Percentiles rank a stretch among this genome's conserved stretches.
These are phyloP conservation scores for Isabelozyma gotoi DNA, from an alignment of 805 yeast genomes.

Conservation along the genomic window DNA sequence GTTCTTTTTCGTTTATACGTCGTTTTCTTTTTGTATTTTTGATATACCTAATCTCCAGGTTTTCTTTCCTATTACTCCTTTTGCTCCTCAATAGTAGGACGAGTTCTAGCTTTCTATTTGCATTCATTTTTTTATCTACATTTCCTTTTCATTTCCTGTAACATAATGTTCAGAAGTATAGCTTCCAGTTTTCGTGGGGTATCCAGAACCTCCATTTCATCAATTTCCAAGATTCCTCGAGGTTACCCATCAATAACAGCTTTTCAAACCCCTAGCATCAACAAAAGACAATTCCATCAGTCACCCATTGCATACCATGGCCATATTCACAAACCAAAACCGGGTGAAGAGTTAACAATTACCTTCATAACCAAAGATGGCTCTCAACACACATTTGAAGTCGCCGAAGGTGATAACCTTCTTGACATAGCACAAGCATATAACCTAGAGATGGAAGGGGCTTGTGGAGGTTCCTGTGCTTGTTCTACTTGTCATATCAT, in stretches of 20 bases:
- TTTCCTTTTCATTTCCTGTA: too few relatives aligned
- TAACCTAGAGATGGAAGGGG: conserved; percentile 94
- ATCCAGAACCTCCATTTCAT: not conserved
- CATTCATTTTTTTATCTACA: not conserved
- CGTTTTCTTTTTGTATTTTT: not conserved
- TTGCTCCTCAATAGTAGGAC: too few relatives aligned
- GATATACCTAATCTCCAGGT: not conserved
- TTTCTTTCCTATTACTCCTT: too few relatives aligned
- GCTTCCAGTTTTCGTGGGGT: not conserved
- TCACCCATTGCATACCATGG: conserved; percentile 55
- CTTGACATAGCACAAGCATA: conserved; percentile 94
- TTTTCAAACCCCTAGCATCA: not conserved
- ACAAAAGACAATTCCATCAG: conserved; percentile 19
- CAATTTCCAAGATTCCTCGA: not conserved
- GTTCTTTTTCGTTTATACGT: not conserved
- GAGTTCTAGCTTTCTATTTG: not conserved
- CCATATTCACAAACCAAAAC: conserved; percentile 84
- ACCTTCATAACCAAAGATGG: conserved; percentile 95
- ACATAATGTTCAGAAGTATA: not conserved
- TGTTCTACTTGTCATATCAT: conserved; percentile 97
- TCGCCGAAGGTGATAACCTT: conserved; percentile 86
- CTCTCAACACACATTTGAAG: conserved; percentile 75
- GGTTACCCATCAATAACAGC: not conserved
- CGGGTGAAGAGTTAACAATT: conserved; percentile 82
- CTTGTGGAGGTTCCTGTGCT: conserved; percentile 99